Evolutionary conservation across 768 basidiomycete genomes (phyloP), one percentile per base, ranked within the genome.

Genomic region (Baorangia bicolor): DNA sequence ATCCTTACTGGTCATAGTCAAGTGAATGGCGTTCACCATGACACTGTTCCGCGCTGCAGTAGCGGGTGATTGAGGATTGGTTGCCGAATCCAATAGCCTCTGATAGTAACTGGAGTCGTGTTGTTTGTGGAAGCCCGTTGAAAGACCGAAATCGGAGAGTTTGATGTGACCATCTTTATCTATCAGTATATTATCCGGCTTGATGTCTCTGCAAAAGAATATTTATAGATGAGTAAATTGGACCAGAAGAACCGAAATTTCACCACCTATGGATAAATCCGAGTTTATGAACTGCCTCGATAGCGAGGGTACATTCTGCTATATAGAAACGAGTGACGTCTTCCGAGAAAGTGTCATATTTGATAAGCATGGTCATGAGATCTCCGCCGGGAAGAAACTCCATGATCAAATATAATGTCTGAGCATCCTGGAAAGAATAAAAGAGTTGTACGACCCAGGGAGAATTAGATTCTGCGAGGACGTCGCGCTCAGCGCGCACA

Each of bases 321-420:
- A 99, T 93, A 74, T 99, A 98, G 73, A 98, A 98, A 49, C 96
- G 83, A 53, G 94, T 94, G 14, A 98, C 96, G 64, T 98, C 97
- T 74, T 98, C 96, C 0, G 92, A 92, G 74, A 98, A 98, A 0
- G 95, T 97, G 70, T 98, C 97, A 74, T 98, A 98, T 74, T 98
- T 98, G 80, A 98, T 98, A 55, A 98, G 80, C 96, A 98, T 98
- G 5, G 95, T 97, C 97, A 99, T 98, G 58, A 98, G 79, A 70
- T 99, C 97, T 31, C 97, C 97, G 43, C 97, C 97, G 52, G 96
- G 95, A 43, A 99, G 79, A 73, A 96, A 99, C 75, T 98, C 97
- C 97, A 98, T 98, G 77, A 98, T 90, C 51, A 99, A 80, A 75
- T 98, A 99, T 25, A 99, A 82, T 64, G 90, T 93, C 49, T 87